Conservation (phyloP, 208 protist genomes). For the Leishmania turanica region DNA sequence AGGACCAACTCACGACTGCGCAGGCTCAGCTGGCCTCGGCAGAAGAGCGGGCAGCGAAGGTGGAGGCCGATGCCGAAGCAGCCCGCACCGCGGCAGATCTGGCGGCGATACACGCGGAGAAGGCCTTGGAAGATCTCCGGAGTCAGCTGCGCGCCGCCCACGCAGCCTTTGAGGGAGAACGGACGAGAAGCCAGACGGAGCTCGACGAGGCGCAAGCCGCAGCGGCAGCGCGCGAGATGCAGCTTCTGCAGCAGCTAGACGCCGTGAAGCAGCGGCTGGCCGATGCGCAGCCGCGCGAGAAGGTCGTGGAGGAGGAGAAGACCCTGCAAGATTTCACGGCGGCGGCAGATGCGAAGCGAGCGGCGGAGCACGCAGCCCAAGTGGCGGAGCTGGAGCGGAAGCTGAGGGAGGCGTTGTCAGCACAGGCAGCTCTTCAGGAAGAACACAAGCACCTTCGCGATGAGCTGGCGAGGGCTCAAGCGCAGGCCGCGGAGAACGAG, state of each 20-base stretch:
- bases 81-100: neutral
- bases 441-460: neutral
- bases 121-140: conserved; percentile 8
- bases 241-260: neutral
- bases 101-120: conserved; percentile 8
- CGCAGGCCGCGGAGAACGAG: conserved; percentile 1
- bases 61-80: neutral
- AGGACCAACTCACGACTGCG: neutral
- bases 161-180: conserved; percentile 8
- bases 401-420: conserved; percentile 10
- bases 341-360: conserved; percentile 12
- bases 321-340: neutral
- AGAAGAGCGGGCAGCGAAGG: conserved; percentile 5
- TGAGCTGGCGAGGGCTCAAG: neutral
- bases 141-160: conserved; percentile 12
- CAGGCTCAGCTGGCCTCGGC: conserved; percentile 7
- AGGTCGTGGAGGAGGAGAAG: neutral
- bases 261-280: conserved; percentile 6
- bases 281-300: neutral
- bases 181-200: neutral
- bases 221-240: neutral
- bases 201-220: neutral
- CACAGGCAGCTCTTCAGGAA: conserved; percentile 2
- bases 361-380: conserved; percentile 1
- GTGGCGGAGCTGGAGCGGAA: conserved; percentile 13